phyloP scores from a whole-genome alignment of 2,329 filamentous ascomycete genomes.

The Rhynchosporium graminicola region DNA sequence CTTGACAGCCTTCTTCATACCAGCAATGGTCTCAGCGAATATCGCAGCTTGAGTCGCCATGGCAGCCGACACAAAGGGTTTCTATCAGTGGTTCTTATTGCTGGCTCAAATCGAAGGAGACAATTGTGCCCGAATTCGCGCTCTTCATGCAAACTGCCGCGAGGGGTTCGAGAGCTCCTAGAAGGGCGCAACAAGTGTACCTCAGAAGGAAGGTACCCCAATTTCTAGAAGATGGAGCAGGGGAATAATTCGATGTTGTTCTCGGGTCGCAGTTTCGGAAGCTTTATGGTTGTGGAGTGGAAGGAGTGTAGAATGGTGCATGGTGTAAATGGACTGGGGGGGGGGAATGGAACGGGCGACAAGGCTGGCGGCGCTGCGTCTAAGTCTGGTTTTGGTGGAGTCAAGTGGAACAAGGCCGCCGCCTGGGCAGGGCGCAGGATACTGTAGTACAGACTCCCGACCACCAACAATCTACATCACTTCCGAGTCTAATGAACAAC shows the following conservation, averaged over 20 bases:
- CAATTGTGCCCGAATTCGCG: constrained; percentile 15
- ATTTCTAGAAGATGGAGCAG: too few species aligned
- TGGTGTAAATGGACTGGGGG: not conserved
- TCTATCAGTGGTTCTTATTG: not conserved
- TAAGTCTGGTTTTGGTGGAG: constrained; percentile 5
- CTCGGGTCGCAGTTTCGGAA: not conserved
- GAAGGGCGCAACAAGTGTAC: not conserved
- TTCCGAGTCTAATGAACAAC: too few species aligned
- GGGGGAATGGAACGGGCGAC: not conserved
- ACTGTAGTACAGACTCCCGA: not conserved
- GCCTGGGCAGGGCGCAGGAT: not conserved
- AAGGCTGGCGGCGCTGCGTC: constrained; percentile 5
- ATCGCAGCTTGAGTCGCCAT: constrained; percentile 62
- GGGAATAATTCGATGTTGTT: not conserved
- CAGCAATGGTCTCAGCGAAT: constrained; percentile 66
- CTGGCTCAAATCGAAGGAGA: constrained; percentile 7
- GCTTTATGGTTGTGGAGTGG: constrained; percentile 1
- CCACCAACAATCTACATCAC: not conserved
- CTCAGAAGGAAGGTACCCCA: not conserved
- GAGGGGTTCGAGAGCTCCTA: constrained; percentile 19
- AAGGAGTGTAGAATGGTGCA: not conserved
- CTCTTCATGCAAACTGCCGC: constrained; percentile 22
- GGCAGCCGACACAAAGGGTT: constrained; percentile 23
- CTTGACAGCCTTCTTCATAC: constrained; percentile 68
- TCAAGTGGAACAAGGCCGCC: constrained; percentile 2